Base-by-base conservation (phyloP, 495 filamentous ascomycete species). In the Aspergillus sparsus region DNA sequence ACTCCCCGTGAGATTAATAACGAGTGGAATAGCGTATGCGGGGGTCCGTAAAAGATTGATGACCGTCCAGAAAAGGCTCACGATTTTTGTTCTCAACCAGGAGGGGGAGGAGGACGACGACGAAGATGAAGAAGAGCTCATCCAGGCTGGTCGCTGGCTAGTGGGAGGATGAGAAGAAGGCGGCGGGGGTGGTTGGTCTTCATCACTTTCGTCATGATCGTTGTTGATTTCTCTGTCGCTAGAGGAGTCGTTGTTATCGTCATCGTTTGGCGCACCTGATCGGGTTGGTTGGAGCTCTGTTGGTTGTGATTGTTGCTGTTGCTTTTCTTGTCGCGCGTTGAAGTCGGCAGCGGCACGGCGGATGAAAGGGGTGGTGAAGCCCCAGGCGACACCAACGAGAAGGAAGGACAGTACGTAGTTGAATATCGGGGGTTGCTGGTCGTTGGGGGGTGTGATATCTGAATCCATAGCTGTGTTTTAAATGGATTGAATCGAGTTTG, bases 1-100 rank as follows among this genome's bases (percentile, higher is more conserved):
- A 67, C 91, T 96, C 58, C 94, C 94, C 36, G 94, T 97, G 64
- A 97, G 72, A 68, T 98, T 98, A 32, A 97, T 78, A 52, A 96
- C 74, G 65, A 98, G 70, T 31, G 93, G 93, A 37, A 96, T 69
- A 10, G 91, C 88, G 73, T 98, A 98, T 31, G 83, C 82, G 49
- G 92, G 92, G 57, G 89, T 92, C 47, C 82, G 76, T 10, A 98
- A 74, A 65, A 97, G 73, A 71, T 96, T 94, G 7, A 85, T 62
- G 13, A 93, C 88, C 12, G 85, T 91, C 67, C 88, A 93, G 55
- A 87, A 79, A 0, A 84, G 71, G 0, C 81, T 80, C 21, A 79
- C 74, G 13, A 86, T 59, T 61, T 82, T 86, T 52, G 74, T 74
- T 65, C 78, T 82, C 11, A 87, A 39, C 78, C 79, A 85, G 0